phyloP scores from a whole-genome alignment of 768 basidiomycete species.

The Hericium alpestre region DNA sequence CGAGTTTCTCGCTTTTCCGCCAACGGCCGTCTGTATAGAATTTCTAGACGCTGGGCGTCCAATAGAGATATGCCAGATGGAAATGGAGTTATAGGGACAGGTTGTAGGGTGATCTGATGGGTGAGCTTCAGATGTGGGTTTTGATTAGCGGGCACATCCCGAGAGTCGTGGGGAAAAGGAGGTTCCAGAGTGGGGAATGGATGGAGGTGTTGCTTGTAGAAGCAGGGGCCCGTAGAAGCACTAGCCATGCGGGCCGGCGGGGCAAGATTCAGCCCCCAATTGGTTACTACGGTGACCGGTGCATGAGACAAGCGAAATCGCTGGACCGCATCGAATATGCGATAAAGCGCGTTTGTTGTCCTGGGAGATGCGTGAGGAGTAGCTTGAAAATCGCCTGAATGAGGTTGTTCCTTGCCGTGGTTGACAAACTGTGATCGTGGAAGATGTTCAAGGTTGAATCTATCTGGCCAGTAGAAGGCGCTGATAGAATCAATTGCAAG shows the following conservation, averaged over 20 bases:
- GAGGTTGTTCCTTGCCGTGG: too few relatives aligned
- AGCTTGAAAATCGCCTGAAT: too few relatives aligned
- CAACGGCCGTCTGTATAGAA: neutral
- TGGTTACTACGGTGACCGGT: constrained; percentile 46
- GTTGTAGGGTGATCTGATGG: constrained; percentile 10
- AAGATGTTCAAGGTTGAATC: constrained; percentile 46
- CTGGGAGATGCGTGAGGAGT: constrained; percentile 2
- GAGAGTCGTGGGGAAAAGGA: neutral
- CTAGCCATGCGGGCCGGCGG: constrained; percentile 10
- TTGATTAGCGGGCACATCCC: neutral
- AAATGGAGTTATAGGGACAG: neutral
- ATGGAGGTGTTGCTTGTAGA: constrained; percentile 45
- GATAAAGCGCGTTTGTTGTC: constrained; percentile 31
- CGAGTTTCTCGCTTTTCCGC: neutral
- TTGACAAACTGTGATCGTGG: constrained; percentile 5
- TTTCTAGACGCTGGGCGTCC: neutral
- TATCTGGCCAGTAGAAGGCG: constrained; percentile 71
- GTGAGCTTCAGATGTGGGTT: neutral
- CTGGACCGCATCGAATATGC: constrained; percentile 35
- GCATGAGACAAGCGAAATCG: constrained; percentile 36
- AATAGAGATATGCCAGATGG: neutral
- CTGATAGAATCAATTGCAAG: constrained; percentile 70
- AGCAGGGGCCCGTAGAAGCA: constrained; percentile 16
- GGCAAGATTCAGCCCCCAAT: constrained; percentile 42
- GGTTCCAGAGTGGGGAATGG: constrained; percentile 6